Percentiles rank a stretch among this genome's conserved stretches.
Conservation (phyloP, 2,329 filamentous ascomycete genomes). For the Aureobasidium sp. region DNA sequence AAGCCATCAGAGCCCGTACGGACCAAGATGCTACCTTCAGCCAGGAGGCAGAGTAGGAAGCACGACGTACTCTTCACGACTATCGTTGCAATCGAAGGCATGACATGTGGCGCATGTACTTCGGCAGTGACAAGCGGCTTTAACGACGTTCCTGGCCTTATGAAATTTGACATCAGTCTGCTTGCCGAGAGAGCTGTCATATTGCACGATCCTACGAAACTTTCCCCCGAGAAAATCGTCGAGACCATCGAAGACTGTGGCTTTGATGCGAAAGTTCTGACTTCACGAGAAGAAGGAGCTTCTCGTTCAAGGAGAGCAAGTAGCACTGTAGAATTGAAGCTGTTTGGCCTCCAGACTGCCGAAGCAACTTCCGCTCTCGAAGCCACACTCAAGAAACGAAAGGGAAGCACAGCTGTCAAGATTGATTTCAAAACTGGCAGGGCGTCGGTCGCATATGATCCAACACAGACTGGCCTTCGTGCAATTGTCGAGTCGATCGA, state of each 20-base stretch:
- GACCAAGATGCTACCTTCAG: constrained; percentile 25
- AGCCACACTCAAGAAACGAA: constrained; percentile 52
- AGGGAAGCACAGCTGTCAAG: constrained; percentile 66
- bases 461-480: constrained; percentile 66
- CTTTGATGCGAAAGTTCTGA: constrained; percentile 78
- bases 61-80: constrained; percentile 51
- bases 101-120: constrained; percentile 97
- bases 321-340: constrained; percentile 65
- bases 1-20: constrained; percentile 38
- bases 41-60: constrained; percentile 31
- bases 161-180: constrained; percentile 91
- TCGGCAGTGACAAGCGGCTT: constrained; percentile 83
- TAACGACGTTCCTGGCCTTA: constrained; percentile 63
- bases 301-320: constrained; percentile 28
- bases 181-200: constrained; percentile 87
- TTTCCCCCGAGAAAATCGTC: constrained; percentile 65
- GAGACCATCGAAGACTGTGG: constrained; percentile 83
- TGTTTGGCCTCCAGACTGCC: constrained; percentile 73
- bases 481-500: constrained; percentile 77
- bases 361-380: constrained; percentile 65
- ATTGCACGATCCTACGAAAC: constrained; percentile 65
- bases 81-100: constrained; percentile 84
- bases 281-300: constrained; percentile 54
- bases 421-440: constrained; percentile 67
- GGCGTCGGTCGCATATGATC: constrained; percentile 64